phyloP scores from a whole-genome alignment of 2,329 filamentous ascomycete genomes.

The Claviceps cyperi region DNA sequence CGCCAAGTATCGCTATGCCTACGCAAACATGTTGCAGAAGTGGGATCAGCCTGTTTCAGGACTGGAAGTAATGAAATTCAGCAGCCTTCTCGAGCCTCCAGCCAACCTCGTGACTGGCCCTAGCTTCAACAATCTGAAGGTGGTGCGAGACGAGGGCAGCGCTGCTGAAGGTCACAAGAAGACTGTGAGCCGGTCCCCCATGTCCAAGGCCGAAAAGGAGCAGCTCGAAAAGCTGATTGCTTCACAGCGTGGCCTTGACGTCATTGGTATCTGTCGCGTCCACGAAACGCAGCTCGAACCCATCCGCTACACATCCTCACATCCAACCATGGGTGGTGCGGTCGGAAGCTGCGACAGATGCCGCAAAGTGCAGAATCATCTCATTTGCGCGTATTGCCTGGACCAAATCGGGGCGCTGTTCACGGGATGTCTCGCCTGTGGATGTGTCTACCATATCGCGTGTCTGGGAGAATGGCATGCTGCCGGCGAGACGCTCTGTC shows the following conservation, averaged over 20 bases:
- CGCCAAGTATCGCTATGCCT: constrained; percentile 47
- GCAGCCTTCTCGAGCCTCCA: constrained; percentile 39
- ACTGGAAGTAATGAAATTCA: constrained; percentile 56
- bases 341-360: constrained; percentile 38
- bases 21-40: constrained; percentile 54
- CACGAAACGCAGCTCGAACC: constrained; percentile 50
- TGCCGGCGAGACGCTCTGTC: constrained; percentile 40
- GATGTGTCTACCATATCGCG: constrained; percentile 44
- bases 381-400: constrained; percentile 47
- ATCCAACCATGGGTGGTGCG: constrained; percentile 28
- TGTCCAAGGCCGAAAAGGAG: constrained; percentile 42
- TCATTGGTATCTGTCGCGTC: constrained; percentile 46
- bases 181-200: constrained; percentile 29
- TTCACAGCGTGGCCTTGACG: constrained; percentile 43
- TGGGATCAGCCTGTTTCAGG: constrained; percentile 49
- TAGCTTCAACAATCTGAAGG: constrained; percentile 22
- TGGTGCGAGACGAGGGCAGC: constrained; percentile 24
- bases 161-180: constrained; percentile 21
- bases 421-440: constrained; percentile 46
- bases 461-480: constrained; percentile 47
- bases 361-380: constrained; percentile 38
- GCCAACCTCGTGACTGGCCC: constrained; percentile 14
- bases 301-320: constrained; percentile 30
- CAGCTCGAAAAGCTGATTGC: constrained; percentile 34
- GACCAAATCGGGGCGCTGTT: constrained; percentile 47